A percentile compares a stretch with the other conserved stretches of the same genome.
phyloP scores from a whole-genome alignment of 768 basidiomycete species.

The Piloderma croceum region DNA sequence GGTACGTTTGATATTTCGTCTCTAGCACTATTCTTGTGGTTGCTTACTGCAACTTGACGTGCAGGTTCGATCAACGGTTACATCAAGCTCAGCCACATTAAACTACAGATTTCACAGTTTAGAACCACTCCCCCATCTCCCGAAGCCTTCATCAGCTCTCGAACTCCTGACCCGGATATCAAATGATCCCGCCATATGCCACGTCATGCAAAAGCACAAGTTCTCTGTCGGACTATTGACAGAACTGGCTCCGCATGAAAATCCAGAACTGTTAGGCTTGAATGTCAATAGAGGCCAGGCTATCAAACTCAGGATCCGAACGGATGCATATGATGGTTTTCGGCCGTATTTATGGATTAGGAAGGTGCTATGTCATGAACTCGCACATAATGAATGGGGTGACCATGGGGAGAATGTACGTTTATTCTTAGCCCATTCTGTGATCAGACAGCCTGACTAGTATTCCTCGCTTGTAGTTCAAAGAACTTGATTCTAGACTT shows the following conservation, averaged over 20 bases:
- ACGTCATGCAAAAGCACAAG: constrained; percentile 66
- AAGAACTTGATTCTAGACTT: constrained; percentile 65
- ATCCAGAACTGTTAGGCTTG: constrained; percentile 62
- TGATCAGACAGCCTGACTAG: background rate
- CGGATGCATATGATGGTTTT: constrained; percentile 69
- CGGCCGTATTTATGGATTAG: constrained; percentile 58
- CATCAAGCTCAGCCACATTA: constrained; percentile 31
- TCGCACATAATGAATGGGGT: constrained; percentile 70
- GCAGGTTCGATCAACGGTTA: constrained; percentile 56
- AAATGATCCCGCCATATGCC: constrained; percentile 63
- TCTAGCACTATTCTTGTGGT: background rate
- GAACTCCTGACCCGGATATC: constrained; percentile 53
- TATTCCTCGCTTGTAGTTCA: constrained; percentile 45
- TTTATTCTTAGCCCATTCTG: constrained; percentile 7
- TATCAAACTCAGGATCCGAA: constrained; percentile 66
- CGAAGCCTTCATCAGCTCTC: constrained; percentile 52
- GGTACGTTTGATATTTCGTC: constrained; percentile 40
- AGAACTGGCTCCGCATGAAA: constrained; percentile 74
- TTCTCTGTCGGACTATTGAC: constrained; percentile 67
- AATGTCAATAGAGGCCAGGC: constrained; percentile 57
- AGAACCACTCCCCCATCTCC: constrained; percentile 57
- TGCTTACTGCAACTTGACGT: too few species aligned
- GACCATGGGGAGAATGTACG: constrained; percentile 71
- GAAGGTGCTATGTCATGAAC: constrained; percentile 69
- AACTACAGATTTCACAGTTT: constrained; percentile 62